Base-by-base conservation (phyloP, 2,329 filamentous ascomycete species). In the Colletotrichum sp. region DNA sequence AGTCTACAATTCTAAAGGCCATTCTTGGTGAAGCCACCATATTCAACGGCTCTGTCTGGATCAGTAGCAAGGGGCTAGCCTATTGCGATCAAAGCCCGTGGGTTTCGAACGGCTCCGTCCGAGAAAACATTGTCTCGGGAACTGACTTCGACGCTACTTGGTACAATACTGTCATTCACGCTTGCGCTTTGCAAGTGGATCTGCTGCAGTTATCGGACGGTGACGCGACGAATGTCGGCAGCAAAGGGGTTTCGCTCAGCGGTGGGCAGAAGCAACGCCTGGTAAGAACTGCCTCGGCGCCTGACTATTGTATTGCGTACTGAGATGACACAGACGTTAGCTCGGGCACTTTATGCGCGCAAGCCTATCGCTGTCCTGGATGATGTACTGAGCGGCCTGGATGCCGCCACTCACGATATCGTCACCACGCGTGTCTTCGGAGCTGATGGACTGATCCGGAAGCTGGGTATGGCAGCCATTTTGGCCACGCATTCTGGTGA, bases 41-140 rank as follows among this genome's bases (percentile, higher is more conserved):
- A 21, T 76, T 70, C 3, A 72, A 80, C 4, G 66, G 66, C 38
- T 62, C 57, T 62, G 43, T 69, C 31, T 62, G 31, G 38, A 51
- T 51, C 18, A 51, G 43, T n/a, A 51, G 43, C 43, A 76, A 70
- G 1, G 79, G 79, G 36, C 71, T 84, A 16, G 84, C 83, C 0
- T 88, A 84, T 75, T 87, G 85, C 66, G 82, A 83, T 59, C 87
- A 88, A 67, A 80, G 77, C 0, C 82, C 86, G 1, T 88, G 86
- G 85, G 79, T 87, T 4, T 79, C 80, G 6, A 87, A 87, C 70
- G 79, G 75, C 4, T 83, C 82, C 0, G 76, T 87, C n/a, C 78
- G 79, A 12, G 75, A 84, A 1, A 84, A 83, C 47, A 85, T 88
- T 7, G 69, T 84, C 1, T 84, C 83, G 0, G 58, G 77, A 4